These are phyloP conservation scores for Verbena officinalis DNA, from an alignment of 257 asterid genomes.

Conservation along the genomic window DNA sequence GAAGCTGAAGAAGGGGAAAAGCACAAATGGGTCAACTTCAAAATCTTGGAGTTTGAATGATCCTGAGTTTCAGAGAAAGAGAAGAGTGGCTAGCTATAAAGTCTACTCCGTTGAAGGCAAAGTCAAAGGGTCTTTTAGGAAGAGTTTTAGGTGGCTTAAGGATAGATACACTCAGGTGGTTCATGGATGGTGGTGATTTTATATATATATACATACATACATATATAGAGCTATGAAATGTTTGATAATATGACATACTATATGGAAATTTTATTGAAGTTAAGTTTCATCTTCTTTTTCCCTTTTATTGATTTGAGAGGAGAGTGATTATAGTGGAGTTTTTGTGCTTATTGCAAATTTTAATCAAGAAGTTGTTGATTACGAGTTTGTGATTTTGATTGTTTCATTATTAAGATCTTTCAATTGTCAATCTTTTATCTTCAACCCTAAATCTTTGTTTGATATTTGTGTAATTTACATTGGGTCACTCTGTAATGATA, in stretches of 20 bases:
- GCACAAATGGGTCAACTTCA: slow-evolving; percentile 40
- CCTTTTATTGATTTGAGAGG: slow-evolving; percentile 17
- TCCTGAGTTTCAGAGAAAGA: slow-evolving; percentile 91
- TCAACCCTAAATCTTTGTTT: no score
- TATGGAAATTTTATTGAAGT: no score
- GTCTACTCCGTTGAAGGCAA: slow-evolving; percentile 86
- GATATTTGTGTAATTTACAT: no score
- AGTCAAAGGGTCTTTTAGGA: slow-evolving; percentile 76
- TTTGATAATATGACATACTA: neutral
- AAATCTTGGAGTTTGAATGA: slow-evolving; percentile 62
- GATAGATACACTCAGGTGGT: slow-evolving; percentile 59
- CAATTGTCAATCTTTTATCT: neutral
- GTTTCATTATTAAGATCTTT: neutral
- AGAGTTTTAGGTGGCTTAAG: slow-evolving; percentile 79
- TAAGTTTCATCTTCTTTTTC: neutral
- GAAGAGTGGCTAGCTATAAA: slow-evolving; percentile 84
- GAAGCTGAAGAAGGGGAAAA: slow-evolving; percentile 61
- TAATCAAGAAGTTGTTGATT: no score
- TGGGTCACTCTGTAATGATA: no score
- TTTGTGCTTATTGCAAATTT: neutral
- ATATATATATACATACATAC: neutral
- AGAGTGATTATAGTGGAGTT: neutral
- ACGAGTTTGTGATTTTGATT: neutral
- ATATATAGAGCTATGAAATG: neutral
- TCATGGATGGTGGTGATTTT: slow-evolving; percentile 65